Base-by-base conservation (phyloP, 2,329 filamentous ascomycete species). In the Fusarium sororula region DNA sequence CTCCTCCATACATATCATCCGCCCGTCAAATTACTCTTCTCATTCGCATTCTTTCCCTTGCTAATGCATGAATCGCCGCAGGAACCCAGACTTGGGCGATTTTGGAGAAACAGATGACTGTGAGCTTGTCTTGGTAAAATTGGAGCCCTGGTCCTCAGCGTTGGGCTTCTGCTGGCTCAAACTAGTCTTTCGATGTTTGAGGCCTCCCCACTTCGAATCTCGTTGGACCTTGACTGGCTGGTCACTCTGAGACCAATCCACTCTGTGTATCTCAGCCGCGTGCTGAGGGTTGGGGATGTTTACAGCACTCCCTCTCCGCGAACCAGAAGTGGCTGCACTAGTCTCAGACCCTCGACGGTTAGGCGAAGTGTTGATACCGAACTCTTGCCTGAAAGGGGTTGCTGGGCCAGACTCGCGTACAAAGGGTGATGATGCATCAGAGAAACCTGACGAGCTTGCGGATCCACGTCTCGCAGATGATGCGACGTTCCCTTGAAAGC, bases 221-320 rank as follows among this genome's bases (percentile, higher is more conserved):
- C 82, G 82, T 74, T 84, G 87, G 44, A 63, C 53, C 48, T 73
- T 69, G 41, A 68, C 61, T 11, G 68, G 51, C 59, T 90, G 87
- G 70, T 90, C 89, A 74, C 84, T 87, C 77, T 91, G 89, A 37
- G 87, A 87, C 89, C 89, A 91, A 78, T 91, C 88, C 63, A 87
- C 85, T 38, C 85, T 82, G 73, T 84, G 83, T 62, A 84, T 81
- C 37, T 83, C 74, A 18, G 74, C 66, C 18, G 66, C 58, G 15
- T 63, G 63, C 47, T 78, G 75, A n/a, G 72, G 67, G 18, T 74
- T 73, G 55, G 50, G 39, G 5, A 71, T 44, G 26, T 68, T 68
- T 45, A 63, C 59, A 15, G 67, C 47, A 58, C 76, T 78, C 20
- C 72, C 66, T 38, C 70, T 73, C 18, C 76, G 66, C 17, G 76